Evolutionary conservation across 2,329 filamentous ascomycete species (phyloP).

Genomic region (Alternaria metachromatica): DNA sequence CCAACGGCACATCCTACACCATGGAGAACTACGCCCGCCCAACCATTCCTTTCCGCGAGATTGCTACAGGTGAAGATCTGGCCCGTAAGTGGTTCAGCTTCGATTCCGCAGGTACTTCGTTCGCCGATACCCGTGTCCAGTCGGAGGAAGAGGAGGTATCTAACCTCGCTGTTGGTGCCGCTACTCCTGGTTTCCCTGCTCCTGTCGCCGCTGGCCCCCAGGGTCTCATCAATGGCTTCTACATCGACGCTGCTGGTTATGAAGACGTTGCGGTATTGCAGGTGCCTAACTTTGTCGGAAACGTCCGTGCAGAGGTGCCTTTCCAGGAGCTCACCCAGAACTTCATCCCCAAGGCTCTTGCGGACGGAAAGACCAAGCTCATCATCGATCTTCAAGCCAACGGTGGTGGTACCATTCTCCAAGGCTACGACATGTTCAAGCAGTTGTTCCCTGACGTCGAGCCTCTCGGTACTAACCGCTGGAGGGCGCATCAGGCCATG

Average conservation of each 20-base stretch:
- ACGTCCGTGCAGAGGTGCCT: slow-evolving; percentile 19
- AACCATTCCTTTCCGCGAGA: slow-evolving; percentile 46
- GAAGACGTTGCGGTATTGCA: slow-evolving; percentile 55
- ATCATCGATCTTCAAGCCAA: slow-evolving; percentile 67
- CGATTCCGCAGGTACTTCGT: slow-evolving; percentile 12
- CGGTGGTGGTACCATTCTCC: slow-evolving; percentile 64
- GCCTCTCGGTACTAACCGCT: slow-evolving; percentile 59
- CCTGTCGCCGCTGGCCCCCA: slow-evolving; percentile 48
- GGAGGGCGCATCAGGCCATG: slow-evolving; percentile 58
- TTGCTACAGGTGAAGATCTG: slow-evolving; percentile 51
- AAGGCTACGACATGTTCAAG: slow-evolving; percentile 68
- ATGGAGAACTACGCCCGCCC: slow-evolving; percentile 55
- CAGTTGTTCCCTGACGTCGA: slow-evolving; percentile 60
- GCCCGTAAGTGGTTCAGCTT: slow-evolving; percentile 48
- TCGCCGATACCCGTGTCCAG: not conserved
- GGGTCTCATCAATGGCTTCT: slow-evolving; percentile 56
- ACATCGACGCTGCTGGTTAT: slow-evolving; percentile 51
- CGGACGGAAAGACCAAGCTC: slow-evolving; percentile 64
- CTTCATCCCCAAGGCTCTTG: slow-evolving; percentile 52
- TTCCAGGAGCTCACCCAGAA: slow-evolving; percentile 53
- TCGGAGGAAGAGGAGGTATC: slow-evolving; percentile 4
- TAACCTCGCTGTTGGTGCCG: slow-evolving; percentile 10
- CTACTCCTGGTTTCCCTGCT: slow-evolving; percentile 52
- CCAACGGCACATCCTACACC: slow-evolving; percentile 51
- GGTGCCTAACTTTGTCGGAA: slow-evolving; percentile 50